These are phyloP conservation scores for Russula sp. DNA, from an alignment of 768 basidiomycete genomes.

Conservation along the genomic window DNA sequence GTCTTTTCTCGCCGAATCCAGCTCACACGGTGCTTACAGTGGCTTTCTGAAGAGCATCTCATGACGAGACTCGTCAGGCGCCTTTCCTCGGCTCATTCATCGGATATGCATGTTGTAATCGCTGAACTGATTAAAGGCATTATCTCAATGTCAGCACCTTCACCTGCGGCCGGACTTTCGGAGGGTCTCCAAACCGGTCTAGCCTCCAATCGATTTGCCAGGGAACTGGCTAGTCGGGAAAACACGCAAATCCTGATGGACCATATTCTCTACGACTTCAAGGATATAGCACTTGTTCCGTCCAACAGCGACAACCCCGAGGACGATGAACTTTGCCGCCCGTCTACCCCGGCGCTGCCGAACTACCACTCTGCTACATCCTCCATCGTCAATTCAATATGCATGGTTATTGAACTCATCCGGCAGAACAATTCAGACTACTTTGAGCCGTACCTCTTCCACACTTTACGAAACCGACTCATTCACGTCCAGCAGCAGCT, in stretches of 20 bases:
- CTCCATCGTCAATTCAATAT: constrained; percentile 80
- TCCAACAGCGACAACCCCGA: constrained; percentile 4
- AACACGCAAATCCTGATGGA: constrained; percentile 65
- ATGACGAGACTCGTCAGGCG: constrained; percentile 77
- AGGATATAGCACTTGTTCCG: constrained; percentile 15
- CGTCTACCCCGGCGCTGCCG: constrained; percentile 31
- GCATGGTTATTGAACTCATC: constrained; percentile 88
- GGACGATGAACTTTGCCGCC: constrained; percentile 24
- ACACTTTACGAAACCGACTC: constrained; percentile 84
- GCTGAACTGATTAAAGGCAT: constrained; percentile 92
- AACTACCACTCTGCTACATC: constrained; percentile 57
- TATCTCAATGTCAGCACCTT: constrained; percentile 88
- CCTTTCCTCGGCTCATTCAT: constrained; percentile 69
- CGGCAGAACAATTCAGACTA: constrained; percentile 98
- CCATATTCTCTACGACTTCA: constrained; percentile 72
- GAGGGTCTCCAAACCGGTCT: constrained; percentile 64
- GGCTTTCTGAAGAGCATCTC: constrained; percentile 80
- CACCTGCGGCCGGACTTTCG: constrained; percentile 68
- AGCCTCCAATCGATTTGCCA: constrained; percentile 80
- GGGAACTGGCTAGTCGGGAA: constrained; percentile 73
- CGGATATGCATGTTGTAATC: constrained; percentile 78
- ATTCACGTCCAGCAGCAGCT: constrained; percentile 80
- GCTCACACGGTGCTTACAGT: constrained; percentile 46
- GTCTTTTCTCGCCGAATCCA: constrained; percentile 31
- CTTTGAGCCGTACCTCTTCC: constrained; percentile 96